Base-by-base conservation (phyloP, 371 early-diverging fungal species). In the Mucor indicus region DNA sequence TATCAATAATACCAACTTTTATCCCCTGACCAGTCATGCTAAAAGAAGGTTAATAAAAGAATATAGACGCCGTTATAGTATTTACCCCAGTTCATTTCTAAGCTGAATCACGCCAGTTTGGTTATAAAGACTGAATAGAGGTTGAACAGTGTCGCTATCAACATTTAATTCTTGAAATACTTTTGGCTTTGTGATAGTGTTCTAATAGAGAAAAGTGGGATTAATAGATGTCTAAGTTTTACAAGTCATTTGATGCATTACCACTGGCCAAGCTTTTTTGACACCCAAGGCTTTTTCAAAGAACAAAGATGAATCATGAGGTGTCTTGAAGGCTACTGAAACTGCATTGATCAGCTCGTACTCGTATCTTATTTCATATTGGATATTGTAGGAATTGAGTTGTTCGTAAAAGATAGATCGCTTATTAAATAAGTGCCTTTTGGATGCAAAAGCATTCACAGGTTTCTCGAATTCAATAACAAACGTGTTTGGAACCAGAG, bases 231-330 rank as follows among this genome's bases (percentile, higher is more conserved):
- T n/a, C n/a, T n/a, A n/a, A n/a, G n/a, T n/a, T n/a, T 38, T 4
- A 35, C 22, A 5, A 17, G 21, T 21, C 16, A 4, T 23, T 19
- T 12, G 13, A n/a, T 3, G 15, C 20, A 22, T 38, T 62, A 73
- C 74, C 45, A 73, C 67, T 16, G 74, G 74, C 74, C 74, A 73
- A 23, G 62, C 55, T 24, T 57, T 50, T 38, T 64, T 62, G 7
- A 66, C 48, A 17, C 53, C 57, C 12, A 35, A 36, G 6, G 54
- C 43, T n/a, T 51, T 51, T 15, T 56, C 35, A 17, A 73, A 62
- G 40, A 66, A 69, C 1, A 40, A 30, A 15, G 44, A 16, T 0
- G 62, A 54, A 38, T 69, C 64, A 0, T 47, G 7, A 8, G 50
- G 31, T n/a, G 63, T 50, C n/a, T 60, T 54, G 25, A 73, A 69